These are phyloP conservation scores for Nemania diffusa DNA, from an alignment of 2,329 filamentous ascomycete genomes.

Conservation along the genomic window DNA sequence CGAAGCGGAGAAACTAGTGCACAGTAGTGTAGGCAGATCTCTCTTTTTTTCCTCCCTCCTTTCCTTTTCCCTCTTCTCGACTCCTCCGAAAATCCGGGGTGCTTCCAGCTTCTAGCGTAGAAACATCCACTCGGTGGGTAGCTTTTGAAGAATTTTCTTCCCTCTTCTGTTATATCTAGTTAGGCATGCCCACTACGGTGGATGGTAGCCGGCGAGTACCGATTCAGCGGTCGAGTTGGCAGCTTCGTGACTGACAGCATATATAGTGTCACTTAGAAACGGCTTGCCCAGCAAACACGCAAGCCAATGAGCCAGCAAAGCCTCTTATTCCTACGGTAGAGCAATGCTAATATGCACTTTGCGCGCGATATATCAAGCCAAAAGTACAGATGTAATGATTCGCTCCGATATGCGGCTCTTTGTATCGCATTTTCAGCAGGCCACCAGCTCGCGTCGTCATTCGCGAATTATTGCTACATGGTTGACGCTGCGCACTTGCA, in stretches of 20 bases:
- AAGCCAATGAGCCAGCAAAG: neutral
- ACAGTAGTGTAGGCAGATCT: conserved; percentile 16
- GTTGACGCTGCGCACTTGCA: conserved; percentile 8
- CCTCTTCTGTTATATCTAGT: neutral
- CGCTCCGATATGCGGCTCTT: conserved; percentile 33
- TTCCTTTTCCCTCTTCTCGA: neutral
- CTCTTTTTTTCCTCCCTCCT: conserved; percentile 7
- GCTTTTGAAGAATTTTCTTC: neutral
- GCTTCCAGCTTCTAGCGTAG: conserved; percentile 18
- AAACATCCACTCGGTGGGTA: neutral
- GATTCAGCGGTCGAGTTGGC: neutral
- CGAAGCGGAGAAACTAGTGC: conserved; percentile 26
- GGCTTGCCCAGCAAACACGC: conserved; percentile 4
- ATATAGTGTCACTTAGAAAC: too few relatives aligned
- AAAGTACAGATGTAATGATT: neutral
- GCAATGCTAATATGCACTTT: neutral
- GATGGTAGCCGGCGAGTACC: neutral
- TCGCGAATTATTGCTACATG: conserved; percentile 18
- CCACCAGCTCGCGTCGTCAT: conserved; percentile 13
- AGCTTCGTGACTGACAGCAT: neutral
- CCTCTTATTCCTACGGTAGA: neutral
- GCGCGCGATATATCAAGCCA: conserved; percentile 2
- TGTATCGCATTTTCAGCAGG: neutral
- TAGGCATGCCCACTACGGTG: neutral
- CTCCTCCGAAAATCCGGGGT: conserved; percentile 31